Conservation (phyloP, 208 protist species). For the Acanthamoeba royreba region DNA sequence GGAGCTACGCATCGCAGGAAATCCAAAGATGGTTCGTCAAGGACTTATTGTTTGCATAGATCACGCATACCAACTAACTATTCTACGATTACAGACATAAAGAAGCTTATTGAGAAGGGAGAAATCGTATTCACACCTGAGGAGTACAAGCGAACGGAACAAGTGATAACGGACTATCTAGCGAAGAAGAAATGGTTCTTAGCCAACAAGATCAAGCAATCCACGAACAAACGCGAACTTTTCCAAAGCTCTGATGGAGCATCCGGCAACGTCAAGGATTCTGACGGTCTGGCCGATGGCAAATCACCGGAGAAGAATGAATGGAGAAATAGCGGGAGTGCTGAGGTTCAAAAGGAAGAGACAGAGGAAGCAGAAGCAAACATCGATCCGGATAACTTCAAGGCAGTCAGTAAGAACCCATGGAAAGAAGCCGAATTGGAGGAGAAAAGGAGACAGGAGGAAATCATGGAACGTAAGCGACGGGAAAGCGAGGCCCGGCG, state of each 20-base stretch:
- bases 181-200: neutral
- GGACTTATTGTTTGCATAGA: neutral
- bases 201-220: neutral
- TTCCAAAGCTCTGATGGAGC: too few relatives aligned
- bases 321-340: neutral
- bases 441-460: neutral
- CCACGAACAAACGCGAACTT: neutral
- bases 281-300: neutral
- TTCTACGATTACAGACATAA: neutral
- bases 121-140: neutral
- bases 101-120: neutral
- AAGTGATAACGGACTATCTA: neutral
- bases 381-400: neutral
- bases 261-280: neutral
- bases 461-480: neutral
- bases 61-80: neutral
- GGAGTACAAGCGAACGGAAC: neutral
- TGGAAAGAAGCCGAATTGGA: neutral
- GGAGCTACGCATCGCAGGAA: neutral
- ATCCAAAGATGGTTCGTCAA: neutral
- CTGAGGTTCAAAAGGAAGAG: too few relatives aligned
- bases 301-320: neutral
- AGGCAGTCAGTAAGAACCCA: neutral
- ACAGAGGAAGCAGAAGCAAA: neutral
- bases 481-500: neutral